phyloP scores from a whole-genome alignment of 1,284 basidiomycete species.

The Taiwanofungus camphoratus region DNA sequence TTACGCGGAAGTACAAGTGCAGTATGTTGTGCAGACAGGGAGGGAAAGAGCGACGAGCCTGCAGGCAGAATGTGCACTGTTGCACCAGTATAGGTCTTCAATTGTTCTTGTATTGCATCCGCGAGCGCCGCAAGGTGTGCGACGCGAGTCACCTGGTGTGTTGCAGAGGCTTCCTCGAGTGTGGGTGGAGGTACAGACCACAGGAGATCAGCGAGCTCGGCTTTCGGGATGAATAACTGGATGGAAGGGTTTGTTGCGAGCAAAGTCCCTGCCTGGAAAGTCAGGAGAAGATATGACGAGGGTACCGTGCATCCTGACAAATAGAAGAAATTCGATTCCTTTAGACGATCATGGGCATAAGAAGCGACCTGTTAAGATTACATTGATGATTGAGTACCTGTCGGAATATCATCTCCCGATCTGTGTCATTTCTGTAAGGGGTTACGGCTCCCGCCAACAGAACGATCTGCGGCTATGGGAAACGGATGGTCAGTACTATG shows the following conservation, averaged over 20 bases:
- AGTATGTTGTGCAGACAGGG: constrained; percentile 37
- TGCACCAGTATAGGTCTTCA: constrained; percentile 54
- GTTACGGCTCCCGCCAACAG: constrained; percentile 56
- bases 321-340: constrained; percentile 88
- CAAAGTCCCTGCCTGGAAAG: constrained; percentile 46
- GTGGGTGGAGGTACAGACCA: constrained; percentile 85
- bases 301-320: constrained; percentile 77
- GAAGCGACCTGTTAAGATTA: neutral
- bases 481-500: neutral
- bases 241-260: constrained; percentile 42
- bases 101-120: constrained; percentile 43
- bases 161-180: constrained; percentile 45
- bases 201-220: constrained; percentile 69
- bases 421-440: constrained; percentile 79
- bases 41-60: constrained; percentile 50
- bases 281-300: constrained; percentile 60
- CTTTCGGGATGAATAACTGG: constrained; percentile 72
- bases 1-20: constrained; percentile 32
- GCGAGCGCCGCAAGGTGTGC: constrained; percentile 45
- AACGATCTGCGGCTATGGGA: constrained; percentile 52
- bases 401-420: constrained; percentile 77
- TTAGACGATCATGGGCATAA: neutral
- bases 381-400: constrained; percentile 27
- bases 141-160: constrained; percentile 56
- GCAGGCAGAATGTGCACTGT: constrained; percentile 61